Base-by-base conservation (phyloP, 1,284 basidiomycete species). In the Clitocybe nebularis region DNA sequence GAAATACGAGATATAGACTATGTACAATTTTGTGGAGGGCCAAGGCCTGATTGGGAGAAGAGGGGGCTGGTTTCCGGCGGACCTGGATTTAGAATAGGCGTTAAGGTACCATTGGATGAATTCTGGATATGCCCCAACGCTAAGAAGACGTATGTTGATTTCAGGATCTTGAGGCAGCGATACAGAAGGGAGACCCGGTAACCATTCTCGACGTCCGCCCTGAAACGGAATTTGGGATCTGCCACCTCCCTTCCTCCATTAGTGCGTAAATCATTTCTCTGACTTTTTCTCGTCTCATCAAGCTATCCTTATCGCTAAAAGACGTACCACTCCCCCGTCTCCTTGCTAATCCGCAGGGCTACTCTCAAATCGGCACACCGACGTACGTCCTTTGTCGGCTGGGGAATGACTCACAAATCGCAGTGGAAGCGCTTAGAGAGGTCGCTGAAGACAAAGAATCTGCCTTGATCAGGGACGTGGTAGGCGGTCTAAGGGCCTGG, bases 361-460 rank as follows among this genome's bases (percentile, higher is more conserved):
- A 70, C 42, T 57, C 67, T 6, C 16, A 46, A 9, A 48, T 58
- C 34, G 45, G 50, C 5, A 56, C 51, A 13, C 48, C 72, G 25
- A 58, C 78, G 44, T 73, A 79, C 44, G 69, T 97, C 17, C 63
- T 97, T 24, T 98, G 94, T 62, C 75, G 92, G 16, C 70, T 93
- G 14, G 94, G 95, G 0, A 98, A 97, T 59, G 95, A 98, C 61
- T 96, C 93, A 0, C 87, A 92, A 56, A 72, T 93, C 26, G 94
- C 92, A 21, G 90, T 84, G 0, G 71, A 79, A 13, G 80, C 81
- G 1, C 57, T 95, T 23, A 69, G 74, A 52, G 64, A 54, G 17
- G 50, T 57, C 13, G 50, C 53, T 25, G 35, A 46, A 3, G 53
- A 50, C 6, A 48, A 36, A 5, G 30, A 28, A n/a, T n/a, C 17